phyloP scores from a whole-genome alignment of 345 rosid species.

The Anastatica hierochuntica region DNA sequence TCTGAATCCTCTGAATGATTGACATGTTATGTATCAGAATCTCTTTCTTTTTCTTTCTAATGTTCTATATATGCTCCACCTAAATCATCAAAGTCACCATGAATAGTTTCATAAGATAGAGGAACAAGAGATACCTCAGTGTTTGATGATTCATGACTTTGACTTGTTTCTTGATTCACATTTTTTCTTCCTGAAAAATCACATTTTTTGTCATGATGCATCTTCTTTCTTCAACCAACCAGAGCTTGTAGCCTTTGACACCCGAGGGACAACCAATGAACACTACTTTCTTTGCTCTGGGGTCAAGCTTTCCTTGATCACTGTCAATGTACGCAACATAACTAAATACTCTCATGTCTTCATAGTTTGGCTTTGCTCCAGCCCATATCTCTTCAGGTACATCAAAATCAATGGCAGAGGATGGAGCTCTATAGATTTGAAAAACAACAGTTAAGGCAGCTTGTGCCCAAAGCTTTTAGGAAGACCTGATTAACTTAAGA shows the following conservation, averaged over 20 bases:
- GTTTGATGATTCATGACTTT: too few relatives aligned
- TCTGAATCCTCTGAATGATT: too few relatives aligned
- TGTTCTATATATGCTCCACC: too few relatives aligned
- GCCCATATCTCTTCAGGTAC: background rate
- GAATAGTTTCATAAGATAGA: too few relatives aligned
- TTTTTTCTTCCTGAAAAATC: background rate
- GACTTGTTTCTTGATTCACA: background rate
- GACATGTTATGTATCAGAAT: too few relatives aligned
- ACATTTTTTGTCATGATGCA: background rate
- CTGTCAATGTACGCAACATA: background rate
- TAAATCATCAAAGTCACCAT: too few relatives aligned
- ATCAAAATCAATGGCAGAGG: background rate
- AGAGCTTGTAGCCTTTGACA: background rate
- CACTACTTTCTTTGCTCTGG: background rate
- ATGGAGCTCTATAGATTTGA: background rate
- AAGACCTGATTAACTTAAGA: background rate
- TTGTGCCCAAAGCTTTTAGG: background rate
- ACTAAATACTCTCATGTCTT: background rate
- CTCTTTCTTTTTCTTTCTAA: too few relatives aligned
- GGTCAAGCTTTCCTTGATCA: background rate
- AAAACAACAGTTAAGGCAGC: background rate
- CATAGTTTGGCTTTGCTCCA: background rate
- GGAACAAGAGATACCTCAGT: too few relatives aligned
- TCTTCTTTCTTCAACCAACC: background rate
- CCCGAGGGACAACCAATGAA: background rate